Evolutionary conservation across 2,329 filamentous ascomycete genomes (phyloP).

Genomic region (Aulographum hederae): DNA sequence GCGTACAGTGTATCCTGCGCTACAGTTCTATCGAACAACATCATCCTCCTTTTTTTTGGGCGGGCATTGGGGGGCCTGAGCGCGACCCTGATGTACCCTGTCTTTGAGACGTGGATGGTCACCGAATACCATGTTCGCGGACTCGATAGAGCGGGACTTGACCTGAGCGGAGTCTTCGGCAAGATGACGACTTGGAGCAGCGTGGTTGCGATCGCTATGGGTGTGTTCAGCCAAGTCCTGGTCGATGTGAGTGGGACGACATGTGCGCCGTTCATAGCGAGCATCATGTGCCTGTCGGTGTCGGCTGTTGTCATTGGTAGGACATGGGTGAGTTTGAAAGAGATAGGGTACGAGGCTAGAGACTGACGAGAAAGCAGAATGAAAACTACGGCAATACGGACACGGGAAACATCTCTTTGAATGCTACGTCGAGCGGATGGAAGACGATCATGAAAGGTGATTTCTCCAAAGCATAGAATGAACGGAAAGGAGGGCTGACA

Average conservation of each 20-base stretch:
- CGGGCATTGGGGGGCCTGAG: constrained; percentile 35
- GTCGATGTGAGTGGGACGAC: constrained; percentile 29
- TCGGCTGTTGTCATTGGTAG: constrained; percentile 28
- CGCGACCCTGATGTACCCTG: constrained; percentile 36
- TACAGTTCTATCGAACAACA: constrained; percentile 28
- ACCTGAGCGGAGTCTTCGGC: constrained; percentile 34
- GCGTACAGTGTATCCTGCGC: constrained; percentile 35
- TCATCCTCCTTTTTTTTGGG: constrained; percentile 31
- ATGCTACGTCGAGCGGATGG: constrained; percentile 2
- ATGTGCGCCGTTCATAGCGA: constrained; percentile 33
- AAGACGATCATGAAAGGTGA: constrained; percentile 2
- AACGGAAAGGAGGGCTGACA: constrained; percentile 3
- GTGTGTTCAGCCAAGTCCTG: constrained; percentile 33
- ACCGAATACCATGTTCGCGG: constrained; percentile 33
- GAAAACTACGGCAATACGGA: constrained; percentile 30
- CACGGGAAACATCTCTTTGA: constrained; percentile 2
- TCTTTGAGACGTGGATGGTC: constrained; percentile 44
- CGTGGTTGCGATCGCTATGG: constrained; percentile 35
- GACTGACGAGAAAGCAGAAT: constrained; percentile 13
- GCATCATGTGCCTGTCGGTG: constrained; percentile 22
- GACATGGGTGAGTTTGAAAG: constrained; percentile 30
- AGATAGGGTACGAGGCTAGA: background rate
- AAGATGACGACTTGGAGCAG: constrained; percentile 35
- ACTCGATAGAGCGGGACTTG: constrained; percentile 22
- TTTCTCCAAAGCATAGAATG: background rate